Percentiles rank a stretch among this genome's conserved stretches.
phyloP scores from a whole-genome alignment of 1,284 basidiomycete genomes.

The Rhizoctonia solani region DNA sequence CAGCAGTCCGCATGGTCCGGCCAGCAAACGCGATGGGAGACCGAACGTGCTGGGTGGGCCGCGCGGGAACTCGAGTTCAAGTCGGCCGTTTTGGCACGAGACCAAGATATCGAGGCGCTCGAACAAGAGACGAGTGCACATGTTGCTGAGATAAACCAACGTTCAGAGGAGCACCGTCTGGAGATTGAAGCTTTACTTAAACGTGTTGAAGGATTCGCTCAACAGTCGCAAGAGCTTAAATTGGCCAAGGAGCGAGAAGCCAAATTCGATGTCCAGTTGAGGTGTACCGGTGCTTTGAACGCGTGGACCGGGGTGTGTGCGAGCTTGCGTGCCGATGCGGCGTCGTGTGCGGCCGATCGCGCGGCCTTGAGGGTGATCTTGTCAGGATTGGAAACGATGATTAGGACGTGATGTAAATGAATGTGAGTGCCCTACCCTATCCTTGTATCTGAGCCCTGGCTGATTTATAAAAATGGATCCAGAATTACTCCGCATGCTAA shows the following conservation, averaged over 20 bases:
- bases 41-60: neutral
- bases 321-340: slow-evolving; percentile 9
- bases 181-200: slow-evolving; percentile 5
- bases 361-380: slow-evolving; percentile 23
- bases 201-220: neutral
- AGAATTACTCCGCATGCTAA: neutral
- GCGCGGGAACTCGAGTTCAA: slow-evolving; percentile 21
- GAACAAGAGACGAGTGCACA: slow-evolving; percentile 16
- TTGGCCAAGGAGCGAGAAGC: slow-evolving; percentile 1
- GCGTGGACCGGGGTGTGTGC: slow-evolving; percentile 11
- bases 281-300: slow-evolving; percentile 7
- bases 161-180: neutral
- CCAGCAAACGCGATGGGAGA: slow-evolving; percentile 18
- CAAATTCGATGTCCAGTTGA: neutral
- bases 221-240: slow-evolving; percentile 12
- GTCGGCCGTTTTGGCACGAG: slow-evolving; percentile 12
- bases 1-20: slow-evolving; percentile 16
- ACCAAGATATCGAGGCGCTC: slow-evolving; percentile 23
- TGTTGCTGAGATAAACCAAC: slow-evolving; percentile 3
- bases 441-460: neutral
- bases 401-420: slow-evolving; percentile 3
- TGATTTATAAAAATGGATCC: slow-evolving; percentile 4
- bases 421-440: slow-evolving; percentile 3
- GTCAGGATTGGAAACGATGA: slow-evolving; percentile 24
- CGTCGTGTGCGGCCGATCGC: slow-evolving; percentile 20